Base-by-base conservation (phyloP, 306 rosid genomes). In the Parietaria judaica region DNA sequence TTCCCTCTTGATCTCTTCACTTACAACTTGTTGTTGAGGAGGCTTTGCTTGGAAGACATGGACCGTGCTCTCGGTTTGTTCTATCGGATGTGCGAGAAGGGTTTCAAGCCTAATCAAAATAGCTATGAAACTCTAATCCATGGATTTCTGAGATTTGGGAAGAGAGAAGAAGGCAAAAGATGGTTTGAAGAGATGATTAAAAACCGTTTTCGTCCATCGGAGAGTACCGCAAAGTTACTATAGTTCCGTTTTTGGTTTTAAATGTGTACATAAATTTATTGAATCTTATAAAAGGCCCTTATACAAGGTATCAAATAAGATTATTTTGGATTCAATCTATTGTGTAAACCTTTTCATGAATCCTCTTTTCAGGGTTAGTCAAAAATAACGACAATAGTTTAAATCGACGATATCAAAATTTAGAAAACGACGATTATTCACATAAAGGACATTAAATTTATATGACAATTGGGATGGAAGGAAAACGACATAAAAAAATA, bases 1-100 rank as follows among this genome's bases (percentile, higher is more conserved):
- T 91, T 91, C 80, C 84, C 87, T 13, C 74, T 65, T 53, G 70
- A 87, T 52, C 38, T 58, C 59, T 78, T 62, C 84, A 85, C 97
- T 45, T 85, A 87, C 75, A 85, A 85, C 68, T 13, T 87, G 74
- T 78, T 91, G 76, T 69, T 87, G 71, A 72, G 75, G 76, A 82
- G 75, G 68, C 66, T 51, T 57, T 16, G 77, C 70, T 34, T 6
- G 55, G 56, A 11, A 46, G 83, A 78, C 16, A 71, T 81, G 79
- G 80, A 73, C 66, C 62, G 54, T 60, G 96, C 91, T 15, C 43
- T 68, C 76, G 75, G 66, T 69, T 73, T 80, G 70, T 76, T 85
- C 66, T 6, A 64, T 63, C 65, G 81, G 82, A 77, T 91, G 71
- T 57, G 67, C 65, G 70, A 56, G 53, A 80, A 41, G 75, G 96